Evolutionary conservation across 306 rosid genomes (phyloP).

Genomic region (Glycyrrhiza uralensis): DNA sequence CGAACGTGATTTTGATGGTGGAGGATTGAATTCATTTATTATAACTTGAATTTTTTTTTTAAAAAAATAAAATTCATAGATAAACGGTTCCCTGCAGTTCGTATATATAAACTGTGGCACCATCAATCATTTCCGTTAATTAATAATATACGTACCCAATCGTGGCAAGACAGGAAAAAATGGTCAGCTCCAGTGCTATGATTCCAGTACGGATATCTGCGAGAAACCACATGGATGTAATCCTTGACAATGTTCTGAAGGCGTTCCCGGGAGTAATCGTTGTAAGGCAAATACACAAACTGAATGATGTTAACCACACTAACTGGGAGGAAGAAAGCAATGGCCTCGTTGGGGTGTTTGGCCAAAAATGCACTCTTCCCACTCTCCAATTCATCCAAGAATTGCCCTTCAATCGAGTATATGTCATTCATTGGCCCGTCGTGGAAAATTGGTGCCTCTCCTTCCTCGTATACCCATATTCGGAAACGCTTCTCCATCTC

Average conservation of each 20-base stretch:
- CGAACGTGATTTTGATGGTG: too few relatives aligned
- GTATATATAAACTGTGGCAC: too few relatives aligned
- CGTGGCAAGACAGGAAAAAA: slow-evolving; percentile 33
- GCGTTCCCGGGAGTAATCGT: slow-evolving; percentile 17
- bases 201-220: slow-evolving; percentile 7
- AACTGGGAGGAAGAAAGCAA: not conserved
- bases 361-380: slow-evolving; percentile 18
- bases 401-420: slow-evolving; percentile 29
- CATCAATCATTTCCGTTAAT: too few relatives aligned
- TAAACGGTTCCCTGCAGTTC: too few relatives aligned
- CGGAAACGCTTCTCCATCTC: slow-evolving; percentile 29
- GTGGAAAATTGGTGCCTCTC: slow-evolving; percentile 32
- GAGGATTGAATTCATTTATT: too few relatives aligned
- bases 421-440: slow-evolving; percentile 24
- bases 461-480: slow-evolving; percentile 35
- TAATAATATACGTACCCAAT: slow-evolving; percentile 17
- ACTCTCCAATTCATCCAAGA: slow-evolving; percentile 27
- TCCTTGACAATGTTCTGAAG: slow-evolving; percentile 29
- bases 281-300: slow-evolving; percentile 25
- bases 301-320: slow-evolving; percentile 11
- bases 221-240: slow-evolving; percentile 3
- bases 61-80: too few relatives aligned
- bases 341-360: slow-evolving; percentile 5
- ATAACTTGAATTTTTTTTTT: too few relatives aligned
- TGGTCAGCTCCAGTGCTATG: slow-evolving; percentile 22